Conservation (phyloP, 441 rosid genomes). For the Corymbia calophylla region DNA sequence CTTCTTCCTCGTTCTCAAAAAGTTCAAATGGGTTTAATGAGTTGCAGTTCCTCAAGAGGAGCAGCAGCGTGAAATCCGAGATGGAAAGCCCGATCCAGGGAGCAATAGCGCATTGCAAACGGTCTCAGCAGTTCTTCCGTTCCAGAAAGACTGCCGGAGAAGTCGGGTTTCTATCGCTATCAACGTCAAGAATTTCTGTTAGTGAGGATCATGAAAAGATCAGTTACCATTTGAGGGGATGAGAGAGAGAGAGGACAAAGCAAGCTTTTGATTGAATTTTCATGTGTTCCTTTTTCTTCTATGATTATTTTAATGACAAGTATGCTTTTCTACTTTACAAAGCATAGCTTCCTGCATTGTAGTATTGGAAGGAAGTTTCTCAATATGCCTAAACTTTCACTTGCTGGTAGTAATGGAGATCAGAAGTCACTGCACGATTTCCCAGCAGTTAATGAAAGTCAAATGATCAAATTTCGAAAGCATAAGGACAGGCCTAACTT, state of each 20-base stretch:
- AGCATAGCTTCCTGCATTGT: background rate
- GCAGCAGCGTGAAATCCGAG: conserved; percentile 10
- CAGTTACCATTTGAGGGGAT: conserved; percentile 41
- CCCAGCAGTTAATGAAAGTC: background rate
- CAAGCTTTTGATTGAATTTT: conserved; percentile 14
- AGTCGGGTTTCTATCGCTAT: conserved; percentile 45
- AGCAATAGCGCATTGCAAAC: conserved; percentile 22
- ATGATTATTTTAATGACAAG: background rate
- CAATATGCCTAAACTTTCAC: background rate
- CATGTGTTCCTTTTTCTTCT: conserved; percentile 2
- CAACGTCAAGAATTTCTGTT: conserved; percentile 37
- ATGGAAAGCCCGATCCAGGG: conserved; percentile 20
- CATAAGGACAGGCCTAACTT: background rate
- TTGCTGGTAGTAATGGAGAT: background rate
- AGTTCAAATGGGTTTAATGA: background rate
- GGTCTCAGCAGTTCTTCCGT: conserved; percentile 22
- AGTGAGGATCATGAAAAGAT: conserved; percentile 57
- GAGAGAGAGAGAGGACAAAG: background rate
- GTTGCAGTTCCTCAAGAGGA: conserved; percentile 5
- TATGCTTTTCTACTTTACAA: background rate
- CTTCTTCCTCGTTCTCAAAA: background rate
- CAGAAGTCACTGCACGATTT: background rate
- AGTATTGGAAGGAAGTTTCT: conserved; percentile 8
- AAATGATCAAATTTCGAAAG: background rate
- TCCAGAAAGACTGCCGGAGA: conserved; percentile 33